Evolutionary conservation across 75 land plant genomes (phyloP).

Genomic region (Isoetes taiwanensis): DNA sequence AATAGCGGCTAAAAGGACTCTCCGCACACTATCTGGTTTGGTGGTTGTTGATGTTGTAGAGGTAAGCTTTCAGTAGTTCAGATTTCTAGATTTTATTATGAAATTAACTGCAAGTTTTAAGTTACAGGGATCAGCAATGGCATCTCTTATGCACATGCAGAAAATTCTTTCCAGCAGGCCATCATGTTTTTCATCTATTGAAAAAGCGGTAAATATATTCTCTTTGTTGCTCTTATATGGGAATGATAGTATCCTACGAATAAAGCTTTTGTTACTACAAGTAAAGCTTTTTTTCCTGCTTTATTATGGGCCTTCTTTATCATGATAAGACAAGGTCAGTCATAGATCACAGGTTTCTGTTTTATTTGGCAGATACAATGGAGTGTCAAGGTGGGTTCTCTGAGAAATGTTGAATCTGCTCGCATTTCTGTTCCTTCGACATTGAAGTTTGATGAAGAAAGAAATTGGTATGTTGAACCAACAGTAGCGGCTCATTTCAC

Average conservation of each 20-base stretch:
- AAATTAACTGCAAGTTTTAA: neutral
- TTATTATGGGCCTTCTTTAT: neutral
- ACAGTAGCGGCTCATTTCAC: no score
- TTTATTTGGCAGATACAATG: conserved; percentile 52
- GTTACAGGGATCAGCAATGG: conserved; percentile 89
- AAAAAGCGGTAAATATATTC: conserved; percentile 58
- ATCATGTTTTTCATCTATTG: conserved; percentile 58
- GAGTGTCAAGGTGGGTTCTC: conserved; percentile 84
- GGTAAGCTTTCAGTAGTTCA: conserved; percentile 26
- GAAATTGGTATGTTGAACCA: conserved; percentile 50
- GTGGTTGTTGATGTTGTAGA: conserved; percentile 95
- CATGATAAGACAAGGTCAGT: neutral
- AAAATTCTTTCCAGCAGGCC: conserved; percentile 67
- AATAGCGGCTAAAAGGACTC: conserved; percentile 59
- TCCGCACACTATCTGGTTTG: conserved; percentile 51
- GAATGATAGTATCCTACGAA: neutral
- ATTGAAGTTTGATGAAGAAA: conserved; percentile 52
- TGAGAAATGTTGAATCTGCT: conserved; percentile 88
- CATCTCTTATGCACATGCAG: conserved; percentile 90
- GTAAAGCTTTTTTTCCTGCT: neutral
- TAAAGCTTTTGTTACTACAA: neutral
- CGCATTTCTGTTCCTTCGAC: conserved; percentile 84
- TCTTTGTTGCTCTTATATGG: neutral
- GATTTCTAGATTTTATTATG: neutral
- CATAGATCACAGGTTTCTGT: neutral